Evolutionary conservation across 495 filamentous ascomycete species (phyloP), one percentile per base, ranked within the genome.

Genomic region (Jackrogersella minutella): DNA sequence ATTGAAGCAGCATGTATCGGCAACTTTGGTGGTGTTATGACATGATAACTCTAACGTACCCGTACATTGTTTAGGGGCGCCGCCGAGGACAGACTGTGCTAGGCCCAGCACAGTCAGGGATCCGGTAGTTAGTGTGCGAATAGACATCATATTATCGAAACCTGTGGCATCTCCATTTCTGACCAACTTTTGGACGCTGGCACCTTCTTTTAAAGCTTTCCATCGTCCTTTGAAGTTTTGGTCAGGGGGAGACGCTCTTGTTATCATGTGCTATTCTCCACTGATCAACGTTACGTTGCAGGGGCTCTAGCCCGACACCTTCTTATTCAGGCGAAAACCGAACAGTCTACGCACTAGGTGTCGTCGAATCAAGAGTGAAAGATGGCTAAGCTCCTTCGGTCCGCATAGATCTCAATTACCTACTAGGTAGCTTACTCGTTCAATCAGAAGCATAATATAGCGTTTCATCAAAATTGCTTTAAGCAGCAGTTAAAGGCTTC

Each of bases 1-100:
- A 73, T 92, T 92, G 80, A 92, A 91, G 80, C 91, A 94, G 79
- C 92, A 94, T 31, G 82, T 80, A 51, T 90, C 80, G 3, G 74
- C 68, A 2, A 74, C 70, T 11, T 37, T 63, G 17, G 73, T 78
- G 58, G 66, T 73, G 61, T 78, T 79, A 43, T 79, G 77, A 53
- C 78, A 80, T 14, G 60, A 63, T n/a, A 63, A 47, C 60, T 55
- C 31, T 16, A 24, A 28, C 31, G 60, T 56, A 31, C 41, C 39
- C 11, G 60, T 31, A 31, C 60, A 63, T 40, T 55, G 52, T n/a
- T 63, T 63, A 14, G 43, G 60, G 14, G 30, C 43, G 11, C 60
- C 60, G 51, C 51, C 60, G 14, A 63, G 51, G 40, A 56, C 60
- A 5, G 51, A 40, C 51, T 56, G 51, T 13, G 60, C 51, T n/a